Evolutionary conservation across 768 basidiomycete genomes (phyloP).

Genomic region (Russula ochroleuca): DNA sequence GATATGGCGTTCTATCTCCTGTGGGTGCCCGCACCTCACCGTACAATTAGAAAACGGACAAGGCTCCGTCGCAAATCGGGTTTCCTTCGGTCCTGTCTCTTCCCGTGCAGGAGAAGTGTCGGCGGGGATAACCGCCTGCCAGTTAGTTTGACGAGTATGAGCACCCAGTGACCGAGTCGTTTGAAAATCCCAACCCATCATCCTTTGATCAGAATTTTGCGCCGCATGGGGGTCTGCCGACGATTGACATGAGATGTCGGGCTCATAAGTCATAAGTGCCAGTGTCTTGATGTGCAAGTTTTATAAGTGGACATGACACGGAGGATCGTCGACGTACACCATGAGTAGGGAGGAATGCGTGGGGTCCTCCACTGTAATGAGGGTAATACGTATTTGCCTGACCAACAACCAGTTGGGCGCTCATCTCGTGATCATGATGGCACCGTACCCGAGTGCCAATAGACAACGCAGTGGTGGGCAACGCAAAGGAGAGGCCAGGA

Average conservation of each 20-base stretch:
- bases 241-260: neutral
- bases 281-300: neutral
- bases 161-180: neutral
- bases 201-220: neutral
- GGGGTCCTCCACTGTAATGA: too few relatives aligned
- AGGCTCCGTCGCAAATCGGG: neutral
- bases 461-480: too few relatives aligned
- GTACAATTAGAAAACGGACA: constrained; percentile 4
- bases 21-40: neutral
- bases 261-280: neutral
- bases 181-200: neutral
- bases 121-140: neutral
- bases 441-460: neutral
- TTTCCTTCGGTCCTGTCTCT: neutral
- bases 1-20: constrained; percentile 12
- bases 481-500: neutral
- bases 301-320: neutral
- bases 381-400: too few relatives aligned
- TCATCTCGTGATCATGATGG: neutral
- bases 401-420: neutral
- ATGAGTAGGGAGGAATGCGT: neutral
- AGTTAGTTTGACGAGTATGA: neutral
- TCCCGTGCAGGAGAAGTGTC: neutral
- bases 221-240: neutral
- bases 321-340: neutral